These are phyloP conservation scores for Juglanconis sp. DNA, from an alignment of 2,329 filamentous ascomycete genomes.

Conservation along the genomic window DNA sequence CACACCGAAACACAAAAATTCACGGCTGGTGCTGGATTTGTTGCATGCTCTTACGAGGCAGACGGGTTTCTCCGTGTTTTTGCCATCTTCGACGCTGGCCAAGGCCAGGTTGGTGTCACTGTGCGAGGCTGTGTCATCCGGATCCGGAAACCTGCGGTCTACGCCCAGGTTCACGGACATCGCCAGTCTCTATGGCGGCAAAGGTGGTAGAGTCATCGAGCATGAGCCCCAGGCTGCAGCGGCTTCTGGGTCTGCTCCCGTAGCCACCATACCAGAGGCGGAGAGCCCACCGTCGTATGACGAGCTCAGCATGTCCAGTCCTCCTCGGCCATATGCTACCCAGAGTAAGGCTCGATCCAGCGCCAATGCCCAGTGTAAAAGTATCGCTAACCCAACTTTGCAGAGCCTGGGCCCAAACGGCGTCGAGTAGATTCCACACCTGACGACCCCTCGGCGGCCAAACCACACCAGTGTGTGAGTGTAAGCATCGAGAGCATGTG, in stretches of 20 bases:
- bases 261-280: not conserved
- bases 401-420: constrained; percentile 5
- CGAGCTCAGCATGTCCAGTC: not conserved
- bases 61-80: not conserved
- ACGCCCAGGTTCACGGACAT: constrained; percentile 2
- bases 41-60: not conserved
- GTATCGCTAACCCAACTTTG: not conserved
- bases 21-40: constrained; percentile 2
- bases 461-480: not conserved
- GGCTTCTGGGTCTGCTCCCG: not conserved
- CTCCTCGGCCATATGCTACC: not conserved
- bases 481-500: not conserved
- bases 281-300: constrained; percentile 8
- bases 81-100: not conserved
- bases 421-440: not conserved
- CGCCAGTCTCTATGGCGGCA: constrained; percentile 14
- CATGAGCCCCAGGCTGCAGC: not conserved
- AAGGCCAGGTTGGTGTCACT: not conserved
- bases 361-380: not conserved
- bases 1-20: constrained; percentile 5
- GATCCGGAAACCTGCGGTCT: not conserved
- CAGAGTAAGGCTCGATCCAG: not conserved
- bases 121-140: constrained; percentile 2
- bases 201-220: constrained; percentile 10
- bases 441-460: not conserved